A percentile compares a stretch with the other conserved stretches of the same genome.
Evolutionary conservation across 2,329 filamentous ascomycete genomes (phyloP).

Genomic region (Pyricularia sp.): DNA sequence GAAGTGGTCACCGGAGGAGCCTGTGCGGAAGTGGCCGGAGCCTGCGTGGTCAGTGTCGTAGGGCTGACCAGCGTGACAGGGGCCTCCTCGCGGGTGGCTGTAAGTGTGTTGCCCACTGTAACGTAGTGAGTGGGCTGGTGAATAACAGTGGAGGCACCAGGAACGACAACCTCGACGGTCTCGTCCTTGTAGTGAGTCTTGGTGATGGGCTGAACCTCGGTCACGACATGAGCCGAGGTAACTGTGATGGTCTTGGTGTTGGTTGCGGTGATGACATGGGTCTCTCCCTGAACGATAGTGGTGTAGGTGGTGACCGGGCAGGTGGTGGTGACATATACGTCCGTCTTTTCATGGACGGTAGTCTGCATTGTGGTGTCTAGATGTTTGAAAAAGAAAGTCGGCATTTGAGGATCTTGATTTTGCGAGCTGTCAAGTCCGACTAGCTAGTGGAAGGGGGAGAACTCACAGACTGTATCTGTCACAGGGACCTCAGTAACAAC

Average conservation of each 20-base stretch:
- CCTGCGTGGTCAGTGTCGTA: constrained; percentile 15
- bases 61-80: constrained; percentile 21
- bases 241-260: constrained; percentile 28
- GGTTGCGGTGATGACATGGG: constrained; percentile 31
- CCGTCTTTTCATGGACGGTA: constrained; percentile 5
- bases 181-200: constrained; percentile 26
- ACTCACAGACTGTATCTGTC: constrained; percentile 12
- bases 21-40: constrained; percentile 7
- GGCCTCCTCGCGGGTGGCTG: constrained; percentile 15
- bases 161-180: constrained; percentile 29
- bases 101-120: constrained; percentile 22
- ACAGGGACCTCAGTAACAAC: constrained; percentile 20
- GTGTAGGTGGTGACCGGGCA: constrained; percentile 29
- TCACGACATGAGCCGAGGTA: constrained; percentile 26
- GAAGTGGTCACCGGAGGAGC: constrained; percentile 9
- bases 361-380: constrained; percentile 4
- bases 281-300: constrained; percentile 31
- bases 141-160: constrained; percentile 22
- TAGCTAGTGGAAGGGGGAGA: neutral
- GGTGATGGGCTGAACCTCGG: constrained; percentile 30
- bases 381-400: neutral
- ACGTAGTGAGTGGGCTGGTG: constrained; percentile 20
- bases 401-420: neutral
- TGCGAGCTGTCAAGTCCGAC: constrained; percentile 19
- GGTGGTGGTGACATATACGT: constrained; percentile 27